These are phyloP conservation scores for Arctium lappa DNA, from an alignment of 129 eudicot genomes.

Conservation along the genomic window DNA sequence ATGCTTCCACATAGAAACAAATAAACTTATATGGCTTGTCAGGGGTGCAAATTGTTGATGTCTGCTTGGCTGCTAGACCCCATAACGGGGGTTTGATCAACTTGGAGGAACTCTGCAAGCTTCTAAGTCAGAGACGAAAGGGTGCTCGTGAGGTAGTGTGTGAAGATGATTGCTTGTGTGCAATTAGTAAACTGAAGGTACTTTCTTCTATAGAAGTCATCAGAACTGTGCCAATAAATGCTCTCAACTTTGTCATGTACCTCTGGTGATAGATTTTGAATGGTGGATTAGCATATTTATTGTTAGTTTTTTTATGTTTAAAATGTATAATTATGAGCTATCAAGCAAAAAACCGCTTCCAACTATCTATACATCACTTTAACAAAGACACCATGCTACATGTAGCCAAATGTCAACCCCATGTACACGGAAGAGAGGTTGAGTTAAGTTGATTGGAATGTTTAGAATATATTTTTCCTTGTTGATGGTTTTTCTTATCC, in stretches of 20 bases:
- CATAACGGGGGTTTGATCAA: slow-evolving; percentile 90
- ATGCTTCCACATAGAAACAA: background rate
- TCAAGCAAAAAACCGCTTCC: background rate
- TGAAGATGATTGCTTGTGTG: slow-evolving; percentile 96
- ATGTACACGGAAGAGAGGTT: too few species aligned
- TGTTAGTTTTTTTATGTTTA: background rate
- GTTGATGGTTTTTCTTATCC: background rate
- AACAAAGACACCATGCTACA: too few species aligned
- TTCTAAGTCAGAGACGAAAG: slow-evolving; percentile 79
- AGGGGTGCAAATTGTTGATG: slow-evolving; percentile 97
- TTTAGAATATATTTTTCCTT: too few species aligned
- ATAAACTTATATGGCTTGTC: slow-evolving; percentile 32
- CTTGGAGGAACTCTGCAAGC: slow-evolving; percentile 81
- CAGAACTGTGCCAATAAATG: background rate
- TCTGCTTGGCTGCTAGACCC: slow-evolving; percentile 94
- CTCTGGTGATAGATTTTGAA: background rate
- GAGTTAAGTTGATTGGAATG: too few species aligned
- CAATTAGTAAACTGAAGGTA: slow-evolving; percentile 95
- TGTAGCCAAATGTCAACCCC: too few species aligned
- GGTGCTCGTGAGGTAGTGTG: slow-evolving; percentile 86
- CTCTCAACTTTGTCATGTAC: background rate
- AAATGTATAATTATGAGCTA: background rate
- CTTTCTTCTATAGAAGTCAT: background rate
- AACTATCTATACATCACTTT: too few species aligned
- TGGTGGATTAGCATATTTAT: background rate